Percentiles rank a stretch among this genome's conserved stretches.
phyloP scores from a whole-genome alignment of 192 early-diverging fungal genomes.

The Diversispora eburnea region DNA sequence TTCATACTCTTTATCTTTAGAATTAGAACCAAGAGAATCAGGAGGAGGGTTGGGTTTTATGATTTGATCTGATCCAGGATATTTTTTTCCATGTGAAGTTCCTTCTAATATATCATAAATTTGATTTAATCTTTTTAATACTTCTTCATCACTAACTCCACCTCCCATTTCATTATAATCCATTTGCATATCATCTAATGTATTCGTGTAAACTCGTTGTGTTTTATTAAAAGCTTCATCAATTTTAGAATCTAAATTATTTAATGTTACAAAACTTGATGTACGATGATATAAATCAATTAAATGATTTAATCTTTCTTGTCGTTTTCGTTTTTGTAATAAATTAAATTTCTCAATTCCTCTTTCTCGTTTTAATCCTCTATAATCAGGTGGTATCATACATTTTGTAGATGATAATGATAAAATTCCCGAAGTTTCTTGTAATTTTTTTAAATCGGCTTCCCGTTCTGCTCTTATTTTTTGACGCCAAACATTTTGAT shows the following conservation, averaged over 20 bases:
- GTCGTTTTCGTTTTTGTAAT: neutral
- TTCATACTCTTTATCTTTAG: no score
- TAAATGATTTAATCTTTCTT: neutral
- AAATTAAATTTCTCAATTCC: neutral
- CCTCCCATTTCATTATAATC: constrained; percentile 4
- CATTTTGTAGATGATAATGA: neutral
- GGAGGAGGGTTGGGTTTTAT: neutral
- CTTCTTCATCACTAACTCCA: neutral
- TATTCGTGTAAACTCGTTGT: neutral
- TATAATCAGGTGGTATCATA: neutral
- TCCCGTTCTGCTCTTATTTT: neutral
- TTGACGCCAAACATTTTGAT: neutral
- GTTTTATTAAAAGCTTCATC: neutral
- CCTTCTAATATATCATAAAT: constrained; percentile 4
- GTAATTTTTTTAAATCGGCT: neutral
- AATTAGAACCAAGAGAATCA: neutral
- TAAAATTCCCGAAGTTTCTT: neutral
- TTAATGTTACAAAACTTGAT: constrained; percentile 14
- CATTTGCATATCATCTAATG: constrained; percentile 20
- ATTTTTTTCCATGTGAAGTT: neutral
- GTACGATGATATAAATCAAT: constrained; percentile 7
- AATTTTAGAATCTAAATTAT: constrained; percentile 15
- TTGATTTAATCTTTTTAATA: constrained; percentile 4
- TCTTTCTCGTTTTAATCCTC: neutral
- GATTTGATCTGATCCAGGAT: neutral